Evolutionary conservation across 306 rosid species (phyloP).

Genomic region (Begonia fuchsioides): DNA sequence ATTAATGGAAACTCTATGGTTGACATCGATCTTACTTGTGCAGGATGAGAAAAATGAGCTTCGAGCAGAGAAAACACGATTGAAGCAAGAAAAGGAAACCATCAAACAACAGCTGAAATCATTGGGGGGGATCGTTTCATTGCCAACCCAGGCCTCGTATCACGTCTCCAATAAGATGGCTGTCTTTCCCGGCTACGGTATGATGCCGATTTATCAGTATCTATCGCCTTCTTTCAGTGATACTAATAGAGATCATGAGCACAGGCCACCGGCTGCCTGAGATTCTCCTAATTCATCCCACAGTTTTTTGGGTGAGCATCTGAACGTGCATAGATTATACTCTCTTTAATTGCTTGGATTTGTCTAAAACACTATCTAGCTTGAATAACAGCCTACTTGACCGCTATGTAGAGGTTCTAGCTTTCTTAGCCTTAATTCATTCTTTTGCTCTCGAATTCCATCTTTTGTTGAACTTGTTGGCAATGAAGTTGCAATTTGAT

Average conservation of each 20-base stretch:
- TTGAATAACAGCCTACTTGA: too few species aligned
- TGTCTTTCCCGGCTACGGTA: slow-evolving; percentile 63
- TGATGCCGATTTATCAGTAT: slow-evolving; percentile 83
- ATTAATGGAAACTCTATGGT: not conserved
- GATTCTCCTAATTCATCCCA: not conserved
- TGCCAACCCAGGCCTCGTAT: slow-evolving; percentile 52
- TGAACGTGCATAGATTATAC: not conserved
- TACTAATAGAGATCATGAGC: slow-evolving; percentile 82
- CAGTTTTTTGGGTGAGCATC: not conserved
- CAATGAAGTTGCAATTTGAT: too few species aligned
- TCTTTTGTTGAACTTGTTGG: too few species aligned
- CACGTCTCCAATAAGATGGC: slow-evolving; percentile 65
- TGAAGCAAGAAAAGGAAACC: slow-evolving; percentile 69
- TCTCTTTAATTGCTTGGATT: not conserved
- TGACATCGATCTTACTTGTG: not conserved
- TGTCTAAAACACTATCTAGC: not conserved
- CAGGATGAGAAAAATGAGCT: slow-evolving; percentile 88
- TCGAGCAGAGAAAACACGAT: slow-evolving; percentile 60
- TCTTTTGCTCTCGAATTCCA: too few species aligned
- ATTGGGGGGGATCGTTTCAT: slow-evolving; percentile 6
- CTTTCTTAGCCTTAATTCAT: too few species aligned
- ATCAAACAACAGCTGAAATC: slow-evolving; percentile 61
- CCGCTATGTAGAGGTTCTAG: too few species aligned
- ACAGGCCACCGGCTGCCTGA: slow-evolving; percentile 98
- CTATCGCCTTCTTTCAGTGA: slow-evolving; percentile 56